Evolutionary conservation across 441 rosid species (phyloP), one percentile per base, ranked within the genome.

Genomic region (Corymbia citriodora): DNA sequence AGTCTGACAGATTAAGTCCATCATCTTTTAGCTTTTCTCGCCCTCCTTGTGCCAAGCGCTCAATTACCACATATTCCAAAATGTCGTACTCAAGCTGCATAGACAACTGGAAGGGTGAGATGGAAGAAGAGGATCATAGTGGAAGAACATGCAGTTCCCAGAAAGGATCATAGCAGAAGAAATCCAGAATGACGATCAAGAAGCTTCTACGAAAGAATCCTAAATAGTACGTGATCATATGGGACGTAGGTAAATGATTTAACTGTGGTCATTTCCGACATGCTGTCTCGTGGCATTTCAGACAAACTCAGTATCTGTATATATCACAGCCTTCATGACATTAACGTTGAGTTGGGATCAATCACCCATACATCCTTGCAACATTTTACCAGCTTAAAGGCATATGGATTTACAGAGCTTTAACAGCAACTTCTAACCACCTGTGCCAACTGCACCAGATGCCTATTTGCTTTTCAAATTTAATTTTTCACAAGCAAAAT

Each of bases 11-110:
- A 94, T 98, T 98, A 93, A 98, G 96, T 91, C 99, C 99, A 88
- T 98, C 99, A 89, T 98, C 99, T 94, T 98, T 98, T 79, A 98
- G 96, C 95, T 98, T 98, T 93, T 96, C 99, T 82, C 99, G 99
- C 89, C 99, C 99, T 55, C 97, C 96, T 97, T 94, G 99, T 54
- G 95, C 99, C 93, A 98, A 91, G 54, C 99, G 97, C 94, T 98
- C 99, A 92, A 98, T 97, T 89, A 98, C 99, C 90, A 98, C 99
- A 94, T 96, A 98, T 94, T 98, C 99, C 95, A 98, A 93, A 91
- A 98, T 94, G 93, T 98, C 99, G 92, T 98, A 98, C 95, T 98
- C 99, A 49, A 98, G 99, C 99, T 98, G 98, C 88, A 93, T 45
- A 81, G 68, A 87, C 12, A 87, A 87, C 18, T 45, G 86, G 87